These are phyloP conservation scores for Pythium apleroticum DNA, from an alignment of 352 stramenopile species.

Conservation along the genomic window DNA sequence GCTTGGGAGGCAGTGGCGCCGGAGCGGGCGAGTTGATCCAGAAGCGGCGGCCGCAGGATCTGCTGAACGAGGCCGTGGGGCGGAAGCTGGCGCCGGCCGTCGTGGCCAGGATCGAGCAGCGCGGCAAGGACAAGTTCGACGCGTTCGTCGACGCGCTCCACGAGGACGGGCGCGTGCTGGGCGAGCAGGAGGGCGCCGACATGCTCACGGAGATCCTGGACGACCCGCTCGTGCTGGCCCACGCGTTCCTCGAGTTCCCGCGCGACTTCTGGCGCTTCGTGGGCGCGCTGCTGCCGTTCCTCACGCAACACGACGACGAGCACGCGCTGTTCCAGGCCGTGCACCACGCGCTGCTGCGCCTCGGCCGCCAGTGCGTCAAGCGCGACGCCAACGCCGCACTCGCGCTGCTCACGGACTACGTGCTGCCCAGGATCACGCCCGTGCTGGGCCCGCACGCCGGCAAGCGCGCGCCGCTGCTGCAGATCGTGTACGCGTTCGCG, in stretches of 20 bases:
- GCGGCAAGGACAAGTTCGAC: slow-evolving; percentile 69
- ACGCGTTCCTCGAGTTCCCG: slow-evolving; percentile 70
- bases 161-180: slow-evolving; percentile 34
- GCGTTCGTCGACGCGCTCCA: slow-evolving; percentile 54
- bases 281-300: slow-evolving; percentile 48
- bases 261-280: slow-evolving; percentile 82
- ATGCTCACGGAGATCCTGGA: slow-evolving; percentile 49
- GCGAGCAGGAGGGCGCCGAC: slow-evolving; percentile 36
- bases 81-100: slow-evolving; percentile 38
- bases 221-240: slow-evolving; percentile 48
- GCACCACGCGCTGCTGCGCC: slow-evolving; percentile 33
- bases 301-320: slow-evolving; percentile 50
- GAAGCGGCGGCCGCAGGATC: slow-evolving; percentile 53
- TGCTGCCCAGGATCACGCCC: slow-evolving; percentile 45
- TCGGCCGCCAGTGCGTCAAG: slow-evolving; percentile 49
- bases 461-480: slow-evolving; percentile 58
- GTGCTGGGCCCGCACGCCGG: slow-evolving; percentile 27
- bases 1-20: slow-evolving; percentile 14
- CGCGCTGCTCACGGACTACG: slow-evolving; percentile 54
- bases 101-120: slow-evolving; percentile 33
- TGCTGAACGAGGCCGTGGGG: slow-evolving; percentile 55
- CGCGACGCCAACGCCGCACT: slow-evolving; percentile 44
- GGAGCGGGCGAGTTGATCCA: slow-evolving; percentile 45
- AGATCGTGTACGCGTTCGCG: slow-evolving; percentile 64
- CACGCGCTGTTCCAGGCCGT: slow-evolving; percentile 41